phyloP scores from a whole-genome alignment of 306 rosid species.

The Arachis hypogaea region DNA sequence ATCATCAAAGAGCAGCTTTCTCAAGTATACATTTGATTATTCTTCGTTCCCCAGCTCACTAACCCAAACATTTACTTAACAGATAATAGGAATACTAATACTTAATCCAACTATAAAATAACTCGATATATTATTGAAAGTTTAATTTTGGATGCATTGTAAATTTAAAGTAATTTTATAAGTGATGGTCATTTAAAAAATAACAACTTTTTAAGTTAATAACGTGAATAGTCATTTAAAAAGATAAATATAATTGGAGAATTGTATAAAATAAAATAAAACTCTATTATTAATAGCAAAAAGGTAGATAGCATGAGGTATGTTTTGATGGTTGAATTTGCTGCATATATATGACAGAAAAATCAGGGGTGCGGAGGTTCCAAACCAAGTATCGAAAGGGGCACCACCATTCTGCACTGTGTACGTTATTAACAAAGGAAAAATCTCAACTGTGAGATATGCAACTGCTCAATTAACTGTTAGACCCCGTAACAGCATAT shows the following conservation, averaged over 20 bases:
- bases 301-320: not conserved
- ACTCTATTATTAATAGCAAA: not conserved
- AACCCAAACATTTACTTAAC: too few species aligned
- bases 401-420: slow-evolving; percentile 80
- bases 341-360: slow-evolving; percentile 48
- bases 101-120: too few species aligned
- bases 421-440: slow-evolving; percentile 75
- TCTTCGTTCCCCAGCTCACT: too few species aligned
- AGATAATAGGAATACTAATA: too few species aligned
- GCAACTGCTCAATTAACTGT: slow-evolving; percentile 48
- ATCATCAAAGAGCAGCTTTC: slow-evolving; percentile 66
- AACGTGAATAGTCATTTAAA: too few species aligned
- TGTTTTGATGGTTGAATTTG: not conserved
- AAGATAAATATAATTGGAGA: too few species aligned
- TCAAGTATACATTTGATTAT: slow-evolving; percentile 31
- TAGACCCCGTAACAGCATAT: slow-evolving; percentile 27
- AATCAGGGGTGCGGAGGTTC: slow-evolving; percentile 64
- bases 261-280: too few species aligned
- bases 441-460: slow-evolving; percentile 56
- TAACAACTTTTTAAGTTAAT: too few species aligned
- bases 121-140: too few species aligned
- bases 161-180: too few species aligned
- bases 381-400: slow-evolving; percentile 61
- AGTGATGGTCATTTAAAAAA: too few species aligned
- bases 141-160: too few species aligned